Evolutionary conservation across 2,329 filamentous ascomycete species (phyloP), one percentile per base, ranked within the genome.

Genomic region (Aspergillus ruber): DNA sequence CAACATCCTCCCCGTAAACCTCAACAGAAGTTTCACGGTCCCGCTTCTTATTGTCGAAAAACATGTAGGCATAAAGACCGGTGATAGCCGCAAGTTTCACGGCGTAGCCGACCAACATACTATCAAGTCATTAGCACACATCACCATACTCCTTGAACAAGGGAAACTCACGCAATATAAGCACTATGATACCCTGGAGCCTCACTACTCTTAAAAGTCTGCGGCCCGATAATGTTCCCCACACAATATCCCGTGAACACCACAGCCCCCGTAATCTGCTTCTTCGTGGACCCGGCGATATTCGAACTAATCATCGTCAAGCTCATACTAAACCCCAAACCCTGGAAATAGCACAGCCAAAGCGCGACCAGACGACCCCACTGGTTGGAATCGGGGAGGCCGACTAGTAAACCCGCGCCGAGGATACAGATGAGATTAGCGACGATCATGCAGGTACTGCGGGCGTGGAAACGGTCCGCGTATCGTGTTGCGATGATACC

Each of bases 291-390:
- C 0, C 78, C 76, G 0, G 74, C 76, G 12, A 79, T 66, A 56
- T 81, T 81, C 9, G 69, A 73, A 49, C 68, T 74, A 23, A 80
- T 68, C 59, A 79, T 77, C 0, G 75, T 79, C 50, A 80, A 58
- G 47, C 69, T 74, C 66, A 80, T 74, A 39, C 71, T 75, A 55
- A 80, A 80, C 1, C 76, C 75, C 6, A 79, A 53, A 0, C 74
- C 74, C 52, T 78, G 74, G 56, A 79, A 79, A 54, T 73, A 79
- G 51, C 74, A 79, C 12, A 82, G 66, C 77, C 78, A 82, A 3
- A 81, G 68, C 0, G 74, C 77, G 4, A 81, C 78, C 1, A 82
- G 64, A 2, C 77, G 68, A 10, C 77, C 78, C 78, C 78, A 81
- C 65, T 79, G 79, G 54, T 78, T 77, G 35, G 56, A 55, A 17